A percentile compares a stretch with the other conserved stretches of the same genome.
Evolutionary conservation across 2,329 filamentous ascomycete species (phyloP).

Genomic region (Aspergillus carbonarius): DNA sequence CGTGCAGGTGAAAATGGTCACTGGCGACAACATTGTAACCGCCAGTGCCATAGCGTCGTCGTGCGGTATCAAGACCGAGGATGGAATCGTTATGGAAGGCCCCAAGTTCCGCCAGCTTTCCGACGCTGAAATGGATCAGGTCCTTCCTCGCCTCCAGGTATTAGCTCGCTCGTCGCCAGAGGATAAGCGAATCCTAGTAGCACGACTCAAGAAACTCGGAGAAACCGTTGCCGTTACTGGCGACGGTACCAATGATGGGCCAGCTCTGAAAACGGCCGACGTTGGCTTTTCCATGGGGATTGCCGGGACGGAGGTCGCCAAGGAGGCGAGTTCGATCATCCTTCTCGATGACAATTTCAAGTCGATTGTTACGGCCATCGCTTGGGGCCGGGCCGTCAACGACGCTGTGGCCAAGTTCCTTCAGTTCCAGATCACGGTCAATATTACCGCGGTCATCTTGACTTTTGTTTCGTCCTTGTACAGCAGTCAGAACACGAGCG

Average conservation of each 20-base stretch:
- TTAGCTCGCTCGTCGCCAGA: slow-evolving; percentile 66
- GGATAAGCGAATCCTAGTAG: slow-evolving; percentile 65
- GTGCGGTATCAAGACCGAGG: slow-evolving; percentile 65
- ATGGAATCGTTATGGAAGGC: slow-evolving; percentile 67
- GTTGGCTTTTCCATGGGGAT: slow-evolving; percentile 70
- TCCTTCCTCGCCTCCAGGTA: slow-evolving; percentile 61
- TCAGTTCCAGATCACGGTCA: slow-evolving; percentile 71
- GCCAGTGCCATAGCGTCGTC: slow-evolving; percentile 71
- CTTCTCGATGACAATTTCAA: slow-evolving; percentile 66
- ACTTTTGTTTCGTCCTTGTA: slow-evolving; percentile 86
- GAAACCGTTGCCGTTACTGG: slow-evolving; percentile 65
- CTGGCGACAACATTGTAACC: slow-evolving; percentile 68
- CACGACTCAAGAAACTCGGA: slow-evolving; percentile 60
- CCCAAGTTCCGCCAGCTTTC: slow-evolving; percentile 64
- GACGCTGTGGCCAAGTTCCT: slow-evolving; percentile 68
- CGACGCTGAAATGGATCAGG: slow-evolving; percentile 58
- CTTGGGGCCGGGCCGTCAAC: slow-evolving; percentile 69
- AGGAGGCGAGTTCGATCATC: slow-evolving; percentile 68
- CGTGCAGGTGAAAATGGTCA: slow-evolving; percentile 72
- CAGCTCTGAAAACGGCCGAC: slow-evolving; percentile 64
- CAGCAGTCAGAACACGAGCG: slow-evolving; percentile 66
- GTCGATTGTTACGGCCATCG: slow-evolving; percentile 64
- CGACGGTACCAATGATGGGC: slow-evolving; percentile 66
- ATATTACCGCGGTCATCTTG: slow-evolving; percentile 83
- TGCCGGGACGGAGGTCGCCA: slow-evolving; percentile 65